A percentile compares a stretch with the other conserved stretches of the same genome.
phyloP scores from a whole-genome alignment of 2,329 filamentous ascomycete genomes.

The Cercospora sp. region DNA sequence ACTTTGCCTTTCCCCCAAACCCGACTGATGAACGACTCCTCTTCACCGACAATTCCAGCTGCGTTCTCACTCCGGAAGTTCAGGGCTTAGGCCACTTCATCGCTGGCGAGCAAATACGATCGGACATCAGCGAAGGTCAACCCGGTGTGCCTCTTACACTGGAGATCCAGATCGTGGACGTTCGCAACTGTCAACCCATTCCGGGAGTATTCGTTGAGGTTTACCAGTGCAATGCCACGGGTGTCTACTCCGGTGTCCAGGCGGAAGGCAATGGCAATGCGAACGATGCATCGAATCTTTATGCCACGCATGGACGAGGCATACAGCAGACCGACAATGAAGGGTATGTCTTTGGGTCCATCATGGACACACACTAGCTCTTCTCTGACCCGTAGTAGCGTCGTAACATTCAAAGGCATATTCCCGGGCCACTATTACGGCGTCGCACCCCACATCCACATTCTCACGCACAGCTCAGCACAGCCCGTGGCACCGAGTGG shows the following conservation, averaged over 20 bases:
- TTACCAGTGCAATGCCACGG: slow-evolving; percentile 49
- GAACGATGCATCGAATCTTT: slow-evolving; percentile 33
- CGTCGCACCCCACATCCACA: slow-evolving; percentile 46
- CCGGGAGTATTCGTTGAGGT: slow-evolving; percentile 46
- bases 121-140: slow-evolving; percentile 46
- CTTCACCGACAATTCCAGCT: slow-evolving; percentile 12
- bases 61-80: slow-evolving; percentile 18
- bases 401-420: slow-evolving; percentile 45
- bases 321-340: slow-evolving; percentile 44
- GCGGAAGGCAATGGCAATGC: slow-evolving; percentile 40
- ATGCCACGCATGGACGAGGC: slow-evolving; percentile 44
- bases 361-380: neutral
- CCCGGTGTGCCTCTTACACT: slow-evolving; percentile 45
- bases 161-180: slow-evolving; percentile 49
- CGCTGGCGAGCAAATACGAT: slow-evolving; percentile 42
- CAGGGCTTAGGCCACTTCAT: slow-evolving; percentile 31
- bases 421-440: slow-evolving; percentile 49
- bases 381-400: slow-evolving; percentile 35
- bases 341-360: slow-evolving; percentile 28
- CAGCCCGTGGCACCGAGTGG: neutral
- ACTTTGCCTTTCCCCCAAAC: slow-evolving; percentile 1
- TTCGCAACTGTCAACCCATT: slow-evolving; percentile 46
- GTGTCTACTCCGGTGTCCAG: slow-evolving; percentile 46
- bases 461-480: slow-evolving; percentile 13
- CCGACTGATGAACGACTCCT: neutral